Evolutionary conservation across 1,284 basidiomycete genomes (phyloP), one percentile per base, ranked within the genome.

Genomic region (Kwoniella shivajii): DNA sequence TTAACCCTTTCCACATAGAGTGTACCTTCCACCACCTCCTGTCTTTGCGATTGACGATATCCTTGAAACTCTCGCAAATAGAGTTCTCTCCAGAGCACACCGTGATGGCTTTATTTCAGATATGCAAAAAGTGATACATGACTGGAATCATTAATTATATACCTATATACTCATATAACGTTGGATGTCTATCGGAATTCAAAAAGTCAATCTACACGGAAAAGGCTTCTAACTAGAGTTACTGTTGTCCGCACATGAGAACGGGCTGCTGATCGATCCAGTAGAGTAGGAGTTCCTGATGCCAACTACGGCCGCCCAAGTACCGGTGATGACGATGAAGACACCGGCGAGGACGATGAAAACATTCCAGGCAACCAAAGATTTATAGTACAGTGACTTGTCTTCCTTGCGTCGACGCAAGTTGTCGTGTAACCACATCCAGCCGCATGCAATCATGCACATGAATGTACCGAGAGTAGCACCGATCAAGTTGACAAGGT

Each of bases 201-300:
- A n/a, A n/a, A n/a, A n/a, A n/a, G n/a, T n/a, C n/a, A n/a, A n/a
- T n/a, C n/a, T n/a, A n/a, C n/a, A n/a, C n/a, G n/a, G n/a, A n/a
- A n/a, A n/a, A 18, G 38, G 20, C 6, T 20, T 34, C 51, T 59
- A 59, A 20, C 42, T 48, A 11, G 66, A 60, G 46, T 54, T 57
- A 43, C 49, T 66, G 60, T 74, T 73, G 49, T 73, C 68, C 22
- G 67, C 68, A 57, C 78, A 79, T 1, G 71, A 73, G 62, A 78
- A 79, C 6, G 77, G 69, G 14, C 65, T 68, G 1, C 66, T 64
- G 29, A 78, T 74, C 41, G 44, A 38, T 5, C 76, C 77, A 0
- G 52, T 46, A 20, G 65, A 64, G 59, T 77, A 77, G 1, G 67
- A 61, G 51, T 73, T 67, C 20, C 64, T 63, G 57, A 79, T 78